Percentiles rank a stretch among this genome's conserved stretches.
Evolutionary conservation across 2,329 filamentous ascomycete genomes (phyloP).

Genomic region (Ophiostoma populinum): DNA sequence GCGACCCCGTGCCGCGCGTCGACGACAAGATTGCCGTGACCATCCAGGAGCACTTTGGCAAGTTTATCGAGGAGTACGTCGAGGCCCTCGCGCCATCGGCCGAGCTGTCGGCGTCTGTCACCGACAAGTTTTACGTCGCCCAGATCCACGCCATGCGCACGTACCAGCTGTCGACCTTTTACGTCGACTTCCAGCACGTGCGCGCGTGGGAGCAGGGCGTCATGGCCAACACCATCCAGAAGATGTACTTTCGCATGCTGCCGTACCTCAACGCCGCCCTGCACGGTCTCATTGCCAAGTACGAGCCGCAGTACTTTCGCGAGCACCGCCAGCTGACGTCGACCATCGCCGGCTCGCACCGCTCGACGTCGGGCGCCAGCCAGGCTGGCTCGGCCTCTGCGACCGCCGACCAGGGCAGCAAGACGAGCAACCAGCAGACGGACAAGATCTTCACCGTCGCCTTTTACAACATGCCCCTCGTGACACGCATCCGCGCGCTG

Average conservation of each 20-base stretch:
- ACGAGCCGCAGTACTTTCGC: slow-evolving; percentile 86
- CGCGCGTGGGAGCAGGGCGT: slow-evolving; percentile 60
- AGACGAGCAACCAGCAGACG: slow-evolving; percentile 83
- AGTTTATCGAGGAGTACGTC: slow-evolving; percentile 60
- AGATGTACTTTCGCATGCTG: slow-evolving; percentile 86
- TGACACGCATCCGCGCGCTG: slow-evolving; percentile 70
- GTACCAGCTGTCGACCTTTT: slow-evolving; percentile 66
- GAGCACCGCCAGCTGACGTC: slow-evolving; percentile 76
- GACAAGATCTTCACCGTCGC: slow-evolving; percentile 90
- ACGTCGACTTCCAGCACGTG: slow-evolving; percentile 77
- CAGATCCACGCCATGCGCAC: slow-evolving; percentile 64
- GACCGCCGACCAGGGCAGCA: slow-evolving; percentile 50
- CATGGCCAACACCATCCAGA: slow-evolving; percentile 70
- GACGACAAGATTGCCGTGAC: slow-evolving; percentile 61
- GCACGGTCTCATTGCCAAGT: slow-evolving; percentile 85
- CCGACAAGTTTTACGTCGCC: slow-evolving; percentile 70
- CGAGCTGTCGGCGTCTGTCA: slow-evolving; percentile 45
- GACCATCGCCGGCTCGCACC: slow-evolving; percentile 29
- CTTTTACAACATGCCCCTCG: slow-evolving; percentile 81
- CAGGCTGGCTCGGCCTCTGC: slow-evolving; percentile 44
- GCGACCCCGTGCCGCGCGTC: slow-evolving; percentile 45
- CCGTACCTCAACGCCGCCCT: slow-evolving; percentile 79
- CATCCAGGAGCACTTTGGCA: slow-evolving; percentile 60
- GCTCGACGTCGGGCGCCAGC: slow-evolving; percentile 50
- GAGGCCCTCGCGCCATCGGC: slow-evolving; percentile 50